A percentile compares a stretch with the other conserved stretches of the same genome.
Evolutionary conservation across 805 yeast genomes (phyloP).

Genomic region (Teunomyces kruisii): DNA sequence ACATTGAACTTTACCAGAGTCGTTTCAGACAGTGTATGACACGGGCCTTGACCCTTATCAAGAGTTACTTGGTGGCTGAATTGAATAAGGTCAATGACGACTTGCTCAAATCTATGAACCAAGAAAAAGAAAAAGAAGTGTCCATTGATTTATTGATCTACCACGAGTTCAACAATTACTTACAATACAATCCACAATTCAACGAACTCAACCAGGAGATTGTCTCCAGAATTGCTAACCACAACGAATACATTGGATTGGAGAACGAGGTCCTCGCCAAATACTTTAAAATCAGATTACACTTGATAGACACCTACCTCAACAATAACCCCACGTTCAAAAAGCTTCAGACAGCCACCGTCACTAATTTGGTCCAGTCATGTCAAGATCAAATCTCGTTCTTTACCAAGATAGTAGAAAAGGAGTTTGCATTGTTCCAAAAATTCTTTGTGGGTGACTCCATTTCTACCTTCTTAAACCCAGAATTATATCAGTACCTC

Average conservation of each 20-base stretch:
- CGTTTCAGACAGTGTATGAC: slow-evolving; percentile 83
- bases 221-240: slow-evolving; percentile 34
- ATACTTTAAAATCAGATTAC: slow-evolving; percentile 60
- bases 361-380: slow-evolving; percentile 49
- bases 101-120: slow-evolving; percentile 7
- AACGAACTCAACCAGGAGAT: slow-evolving; percentile 36
- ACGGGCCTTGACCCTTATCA: slow-evolving; percentile 71
- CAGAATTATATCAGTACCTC: slow-evolving; percentile 57
- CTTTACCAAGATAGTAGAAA: slow-evolving; percentile 57
- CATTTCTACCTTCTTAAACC: slow-evolving; percentile 5
- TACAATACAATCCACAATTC: slow-evolving; percentile 26
- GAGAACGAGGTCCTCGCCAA: slow-evolving; percentile 61
- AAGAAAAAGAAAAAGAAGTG: slow-evolving; percentile 36
- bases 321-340: slow-evolving; percentile 22
- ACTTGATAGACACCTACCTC: slow-evolving; percentile 44
- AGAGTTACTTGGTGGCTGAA: slow-evolving; percentile 59
- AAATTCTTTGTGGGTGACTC: slow-evolving; percentile 42
- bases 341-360: neutral
- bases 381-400: slow-evolving; percentile 63
- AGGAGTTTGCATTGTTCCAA: slow-evolving; percentile 60
- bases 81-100: slow-evolving; percentile 33
- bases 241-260: slow-evolving; percentile 63
- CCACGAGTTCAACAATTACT: slow-evolving; percentile 51
- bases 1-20: slow-evolving; percentile 63
- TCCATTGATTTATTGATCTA: slow-evolving; percentile 65